Percentiles rank a stretch among this genome's conserved stretches.
phyloP scores from a whole-genome alignment of 2,329 filamentous ascomycete genomes.

The Rasamsonia emersonii region DNA sequence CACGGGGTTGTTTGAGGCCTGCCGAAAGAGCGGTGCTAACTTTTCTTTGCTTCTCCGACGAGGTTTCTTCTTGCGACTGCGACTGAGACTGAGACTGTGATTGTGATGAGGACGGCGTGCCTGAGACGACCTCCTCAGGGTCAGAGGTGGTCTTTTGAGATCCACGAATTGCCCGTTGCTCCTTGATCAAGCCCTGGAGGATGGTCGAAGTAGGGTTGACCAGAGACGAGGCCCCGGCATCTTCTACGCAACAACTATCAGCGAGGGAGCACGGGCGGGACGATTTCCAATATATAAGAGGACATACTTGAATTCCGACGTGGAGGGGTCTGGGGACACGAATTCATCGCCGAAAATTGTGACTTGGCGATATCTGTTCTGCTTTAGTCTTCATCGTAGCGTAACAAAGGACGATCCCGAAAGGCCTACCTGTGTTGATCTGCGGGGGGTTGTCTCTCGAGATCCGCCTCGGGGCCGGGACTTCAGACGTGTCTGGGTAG shows the following conservation, averaged over 20 bases:
- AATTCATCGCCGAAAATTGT: slow-evolving; percentile 8
- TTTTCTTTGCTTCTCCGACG: slow-evolving; percentile 28
- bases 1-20: slow-evolving; percentile 25
- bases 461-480: slow-evolving; percentile 4
- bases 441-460: slow-evolving; percentile 9
- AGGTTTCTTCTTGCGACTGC: slow-evolving; percentile 22
- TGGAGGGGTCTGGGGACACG: slow-evolving; percentile 7
- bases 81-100: slow-evolving; percentile 13
- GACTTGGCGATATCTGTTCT: slow-evolving; percentile 7
- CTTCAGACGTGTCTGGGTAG: too few relatives aligned
- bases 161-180: slow-evolving; percentile 31
- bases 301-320: slow-evolving; percentile 7
- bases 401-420: background rate
- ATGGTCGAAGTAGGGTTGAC: slow-evolving; percentile 33
- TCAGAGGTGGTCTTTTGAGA: slow-evolving; percentile 19
- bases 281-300: background rate
- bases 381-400: background rate
- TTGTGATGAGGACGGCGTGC: slow-evolving; percentile 16
- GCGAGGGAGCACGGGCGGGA: background rate
- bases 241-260: slow-evolving; percentile 10
- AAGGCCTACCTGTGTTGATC: slow-evolving; percentile 8
- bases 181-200: slow-evolving; percentile 32
- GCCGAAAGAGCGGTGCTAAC: slow-evolving; percentile 20
- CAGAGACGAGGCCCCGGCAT: slow-evolving; percentile 20
- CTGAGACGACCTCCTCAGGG: slow-evolving; percentile 16